Evolutionary conservation across 345 rosid species (phyloP).

Genomic region (Hibiscus tridactylites): DNA sequence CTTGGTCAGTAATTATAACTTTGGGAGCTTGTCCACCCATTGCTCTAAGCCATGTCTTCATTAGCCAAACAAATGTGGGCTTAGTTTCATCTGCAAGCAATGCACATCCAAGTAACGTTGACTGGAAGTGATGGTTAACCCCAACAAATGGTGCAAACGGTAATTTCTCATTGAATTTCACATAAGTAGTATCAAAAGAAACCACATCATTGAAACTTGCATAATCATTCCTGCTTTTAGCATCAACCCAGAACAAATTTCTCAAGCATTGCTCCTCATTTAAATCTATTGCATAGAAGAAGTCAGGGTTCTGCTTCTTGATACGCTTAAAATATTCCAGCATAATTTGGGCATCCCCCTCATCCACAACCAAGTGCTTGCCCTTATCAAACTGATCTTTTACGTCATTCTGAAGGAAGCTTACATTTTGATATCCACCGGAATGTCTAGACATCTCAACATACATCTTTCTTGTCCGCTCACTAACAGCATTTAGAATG

Average conservation of each 20-base stretch:
- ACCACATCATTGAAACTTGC: slow-evolving; percentile 36
- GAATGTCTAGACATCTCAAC: slow-evolving; percentile 41
- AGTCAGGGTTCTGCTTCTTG: slow-evolving; percentile 38
- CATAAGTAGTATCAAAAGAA: slow-evolving; percentile 38
- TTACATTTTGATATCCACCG: slow-evolving; percentile 27
- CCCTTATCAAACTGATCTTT: slow-evolving; percentile 26
- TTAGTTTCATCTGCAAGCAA: slow-evolving; percentile 39
- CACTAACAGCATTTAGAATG: slow-evolving; percentile 38
- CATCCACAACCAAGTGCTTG: slow-evolving; percentile 28
- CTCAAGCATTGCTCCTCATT: slow-evolving; percentile 34
- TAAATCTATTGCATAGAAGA: slow-evolving; percentile 37
- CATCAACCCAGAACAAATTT: slow-evolving; percentile 42
- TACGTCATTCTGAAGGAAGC: slow-evolving; percentile 16
- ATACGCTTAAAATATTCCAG: slow-evolving; percentile 40
- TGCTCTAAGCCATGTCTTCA: slow-evolving; percentile 40
- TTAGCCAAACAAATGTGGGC: slow-evolving; percentile 32
- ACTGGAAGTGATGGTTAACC: slow-evolving; percentile 38
- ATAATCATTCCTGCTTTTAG: slow-evolving; percentile 36
- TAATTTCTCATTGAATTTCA: slow-evolving; percentile 37
- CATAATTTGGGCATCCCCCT: slow-evolving; percentile 37
- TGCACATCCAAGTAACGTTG: slow-evolving; percentile 38
- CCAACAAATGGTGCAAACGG: slow-evolving; percentile 39
- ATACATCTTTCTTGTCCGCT: slow-evolving; percentile 40
- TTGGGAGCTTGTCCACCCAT: slow-evolving; percentile 38
- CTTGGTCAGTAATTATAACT: slow-evolving; percentile 40